These are phyloP conservation scores for Dendrocalamus sinicus DNA, from an alignment of 176 grass and related monocot species.

Conservation along the genomic window DNA sequence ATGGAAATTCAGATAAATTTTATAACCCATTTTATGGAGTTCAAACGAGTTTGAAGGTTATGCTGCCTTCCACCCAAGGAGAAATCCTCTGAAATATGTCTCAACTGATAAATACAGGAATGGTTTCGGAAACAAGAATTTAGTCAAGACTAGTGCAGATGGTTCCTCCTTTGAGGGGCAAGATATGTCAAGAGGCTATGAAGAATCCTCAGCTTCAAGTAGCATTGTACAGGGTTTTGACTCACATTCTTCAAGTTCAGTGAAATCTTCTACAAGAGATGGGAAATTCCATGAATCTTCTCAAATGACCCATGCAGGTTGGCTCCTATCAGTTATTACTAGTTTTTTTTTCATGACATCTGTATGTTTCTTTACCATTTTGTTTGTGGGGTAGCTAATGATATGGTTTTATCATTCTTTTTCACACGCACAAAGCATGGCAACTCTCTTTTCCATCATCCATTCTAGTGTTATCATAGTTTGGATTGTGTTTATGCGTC, in stretches of 20 bases:
- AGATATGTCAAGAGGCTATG: conserved; percentile 32
- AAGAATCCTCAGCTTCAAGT: conserved; percentile 57
- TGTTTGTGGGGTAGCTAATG: neutral
- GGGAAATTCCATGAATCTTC: conserved; percentile 37
- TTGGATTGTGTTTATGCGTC: conserved; percentile 34
- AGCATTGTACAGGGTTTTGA: conserved; percentile 35
- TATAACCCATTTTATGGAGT: neutral
- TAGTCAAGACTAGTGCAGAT: conserved; percentile 37
- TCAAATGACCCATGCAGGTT: conserved; percentile 62
- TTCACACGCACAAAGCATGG: neutral
- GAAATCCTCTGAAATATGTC: conserved; percentile 41
- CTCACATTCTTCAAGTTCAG: conserved; percentile 45
- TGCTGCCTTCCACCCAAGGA: neutral
- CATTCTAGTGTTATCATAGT: conserved; percentile 1
- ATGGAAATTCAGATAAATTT: neutral
- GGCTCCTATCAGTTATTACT: conserved; percentile 13
- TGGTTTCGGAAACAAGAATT: conserved; percentile 49
- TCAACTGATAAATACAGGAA: conserved; percentile 51
- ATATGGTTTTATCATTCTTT: conserved; percentile 6
- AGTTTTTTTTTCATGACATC: conserved; percentile 15
- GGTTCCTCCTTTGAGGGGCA: conserved; percentile 36
- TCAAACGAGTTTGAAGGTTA: neutral
- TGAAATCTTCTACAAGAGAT: conserved; percentile 52
- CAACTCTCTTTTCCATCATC: conserved; percentile 4
- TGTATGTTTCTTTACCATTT: conserved; percentile 19